phyloP scores from a whole-genome alignment of 108 stramenopile genomes.

The Discostella stelligeroides region DNA sequence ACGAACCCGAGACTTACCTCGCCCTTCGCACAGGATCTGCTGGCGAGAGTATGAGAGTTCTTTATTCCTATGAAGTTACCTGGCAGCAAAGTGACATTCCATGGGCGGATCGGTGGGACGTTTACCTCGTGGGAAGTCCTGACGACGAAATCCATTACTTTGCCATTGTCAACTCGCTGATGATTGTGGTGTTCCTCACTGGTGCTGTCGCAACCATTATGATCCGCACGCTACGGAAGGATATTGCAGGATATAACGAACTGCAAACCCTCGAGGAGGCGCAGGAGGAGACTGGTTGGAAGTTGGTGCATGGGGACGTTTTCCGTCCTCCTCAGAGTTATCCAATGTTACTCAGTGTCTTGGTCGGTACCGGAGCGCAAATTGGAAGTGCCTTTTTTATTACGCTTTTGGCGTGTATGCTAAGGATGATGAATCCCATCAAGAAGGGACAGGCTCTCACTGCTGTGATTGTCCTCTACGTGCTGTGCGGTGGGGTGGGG shows the following conservation, averaged over 20 bases:
- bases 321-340: slow-evolving; percentile 89
- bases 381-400: slow-evolving; percentile 84
- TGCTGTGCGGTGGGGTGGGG: slow-evolving; percentile 88
- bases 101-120: slow-evolving; percentile 99
- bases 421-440: slow-evolving; percentile 91
- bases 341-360: slow-evolving; percentile 89
- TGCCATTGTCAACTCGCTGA: slow-evolving; percentile 97
- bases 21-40: slow-evolving; percentile 39
- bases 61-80: slow-evolving; percentile 93
- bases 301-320: slow-evolving; percentile 97
- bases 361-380: slow-evolving; percentile 95
- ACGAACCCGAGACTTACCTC: slow-evolving; percentile 57
- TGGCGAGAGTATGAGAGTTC: slow-evolving; percentile 55
- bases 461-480: slow-evolving; percentile 92
- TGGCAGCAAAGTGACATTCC: slow-evolving; percentile 84
- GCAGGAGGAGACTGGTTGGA: slow-evolving; percentile 98
- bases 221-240: slow-evolving; percentile 93
- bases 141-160: slow-evolving; percentile 99
- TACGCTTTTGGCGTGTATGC: slow-evolving; percentile 79
- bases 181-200: slow-evolving; percentile 98
- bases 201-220: slow-evolving; percentile 97
- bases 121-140: slow-evolving; percentile 91
- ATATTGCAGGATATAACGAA: slow-evolving; percentile 98
- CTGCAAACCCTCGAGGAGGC: slow-evolving; percentile 83
- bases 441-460: slow-evolving; percentile 96